Evolutionary conservation across 768 basidiomycete species (phyloP).

Genomic region (Cubamyces lactineus): DNA sequence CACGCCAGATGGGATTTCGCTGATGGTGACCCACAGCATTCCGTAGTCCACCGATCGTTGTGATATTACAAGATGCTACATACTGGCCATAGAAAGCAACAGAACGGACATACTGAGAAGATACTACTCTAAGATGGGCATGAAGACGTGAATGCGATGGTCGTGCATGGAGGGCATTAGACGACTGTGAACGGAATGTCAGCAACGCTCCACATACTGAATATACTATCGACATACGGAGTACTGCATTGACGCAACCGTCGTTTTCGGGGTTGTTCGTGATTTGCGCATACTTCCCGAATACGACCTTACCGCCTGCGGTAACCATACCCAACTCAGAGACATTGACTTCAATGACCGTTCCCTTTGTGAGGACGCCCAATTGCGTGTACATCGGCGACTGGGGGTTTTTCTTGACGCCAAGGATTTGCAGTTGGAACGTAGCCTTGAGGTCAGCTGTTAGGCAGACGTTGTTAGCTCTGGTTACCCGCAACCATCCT

Average conservation of each 20-base stretch:
- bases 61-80: conserved; percentile 24
- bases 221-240: conserved; percentile 58
- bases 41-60: conserved; percentile 6
- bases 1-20: no score
- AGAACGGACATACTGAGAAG: conserved; percentile 3
- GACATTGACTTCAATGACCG: conserved; percentile 98
- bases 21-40: not conserved
- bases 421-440: conserved; percentile 96
- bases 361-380: conserved; percentile 97
- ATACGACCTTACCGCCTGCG: conserved; percentile 92
- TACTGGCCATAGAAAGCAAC: conserved; percentile 16
- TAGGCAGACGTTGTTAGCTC: conserved; percentile 4
- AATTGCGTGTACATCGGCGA: conserved; percentile 97
- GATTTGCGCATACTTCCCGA: conserved; percentile 92
- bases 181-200: conserved; percentile 21
- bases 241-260: conserved; percentile 93
- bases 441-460: conserved; percentile 96
- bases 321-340: conserved; percentile 98
- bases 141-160: not conserved
- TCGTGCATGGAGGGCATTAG: conserved; percentile 11
- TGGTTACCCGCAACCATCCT: not conserved
- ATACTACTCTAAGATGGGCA: conserved; percentile 11
- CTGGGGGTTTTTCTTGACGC: conserved; percentile 99
- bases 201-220: not conserved
- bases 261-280: conserved; percentile 97